These are phyloP conservation scores for Saccharomyces eubayanus DNA, from an alignment of 805 yeast genomes.

Conservation along the genomic window DNA sequence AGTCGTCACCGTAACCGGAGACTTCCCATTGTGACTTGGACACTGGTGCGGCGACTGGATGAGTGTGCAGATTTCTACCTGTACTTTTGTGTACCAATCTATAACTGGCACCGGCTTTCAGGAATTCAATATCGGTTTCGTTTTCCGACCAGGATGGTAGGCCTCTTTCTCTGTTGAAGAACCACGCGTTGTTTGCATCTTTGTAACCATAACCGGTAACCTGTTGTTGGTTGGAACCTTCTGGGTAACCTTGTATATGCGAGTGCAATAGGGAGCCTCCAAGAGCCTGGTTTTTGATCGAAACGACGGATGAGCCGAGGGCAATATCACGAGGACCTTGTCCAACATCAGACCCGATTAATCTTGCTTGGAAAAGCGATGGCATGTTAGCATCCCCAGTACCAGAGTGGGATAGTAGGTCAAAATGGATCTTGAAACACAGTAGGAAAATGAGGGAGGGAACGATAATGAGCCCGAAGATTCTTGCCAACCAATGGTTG, in stretches of 20 bases:
- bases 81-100: constrained; percentile 66
- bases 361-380: constrained; percentile 72
- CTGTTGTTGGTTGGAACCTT: constrained; percentile 90
- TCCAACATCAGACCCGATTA: constrained; percentile 55
- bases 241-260: constrained; percentile 78
- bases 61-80: constrained; percentile 75
- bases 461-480: constrained; percentile 50
- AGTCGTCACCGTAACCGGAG: constrained; percentile 71
- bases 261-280: constrained; percentile 81
- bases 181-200: constrained; percentile 81
- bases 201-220: constrained; percentile 86
- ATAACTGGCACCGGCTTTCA: constrained; percentile 57
- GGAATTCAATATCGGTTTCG: constrained; percentile 29
- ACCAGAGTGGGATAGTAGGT: constrained; percentile 62
- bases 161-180: constrained; percentile 52
- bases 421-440: constrained; percentile 70
- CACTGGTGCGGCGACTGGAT: constrained; percentile 67
- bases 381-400: constrained; percentile 78
- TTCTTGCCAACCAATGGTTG: constrained; percentile 61
- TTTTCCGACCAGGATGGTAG: constrained; percentile 21
- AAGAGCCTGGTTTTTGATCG: constrained; percentile 55
- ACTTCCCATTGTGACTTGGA: constrained; percentile 67
- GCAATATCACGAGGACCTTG: constrained; percentile 67
- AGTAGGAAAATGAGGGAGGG: constrained; percentile 57
- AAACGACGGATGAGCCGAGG: constrained; percentile 44